Evolutionary conservation across 371 early-diverging fungal species (phyloP).

Genomic region (Mortierella polycephala): DNA sequence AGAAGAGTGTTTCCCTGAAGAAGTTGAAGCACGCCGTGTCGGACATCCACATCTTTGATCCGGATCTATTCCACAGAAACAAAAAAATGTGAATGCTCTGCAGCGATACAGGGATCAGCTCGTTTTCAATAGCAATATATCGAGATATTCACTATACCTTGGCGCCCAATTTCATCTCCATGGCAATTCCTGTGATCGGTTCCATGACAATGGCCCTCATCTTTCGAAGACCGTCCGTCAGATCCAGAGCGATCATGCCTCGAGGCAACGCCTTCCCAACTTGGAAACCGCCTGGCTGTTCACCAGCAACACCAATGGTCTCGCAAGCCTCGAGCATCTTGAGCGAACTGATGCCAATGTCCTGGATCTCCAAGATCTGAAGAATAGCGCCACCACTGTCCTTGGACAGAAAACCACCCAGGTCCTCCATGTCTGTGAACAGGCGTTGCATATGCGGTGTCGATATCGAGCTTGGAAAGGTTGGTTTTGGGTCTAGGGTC

Average conservation of each 20-base stretch:
- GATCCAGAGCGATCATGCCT: conserved; percentile 22
- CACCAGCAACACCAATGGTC: conserved; percentile 29
- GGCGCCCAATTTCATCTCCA: conserved; percentile 53
- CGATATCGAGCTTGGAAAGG: conserved; percentile 21
- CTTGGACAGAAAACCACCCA: too few species aligned
- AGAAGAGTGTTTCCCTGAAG: conserved; percentile 16
- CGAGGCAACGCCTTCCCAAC: conserved; percentile 27
- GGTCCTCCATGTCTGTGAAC: conserved; percentile 9
- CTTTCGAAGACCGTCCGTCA: conserved; percentile 44
- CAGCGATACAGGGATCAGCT: neutral
- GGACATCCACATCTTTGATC: conserved; percentile 27
- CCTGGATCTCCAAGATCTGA: conserved; percentile 42
- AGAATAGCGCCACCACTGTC: conserved; percentile 34
- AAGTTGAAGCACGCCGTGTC: conserved; percentile 46
- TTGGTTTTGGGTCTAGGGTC: conserved; percentile 29
- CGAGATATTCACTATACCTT: conserved; percentile 21
- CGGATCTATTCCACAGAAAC: conserved; percentile 13
- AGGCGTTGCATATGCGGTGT: conserved; percentile 42
- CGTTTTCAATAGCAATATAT: neutral
- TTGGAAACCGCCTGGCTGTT: conserved; percentile 32
- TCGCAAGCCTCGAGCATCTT: conserved; percentile 44
- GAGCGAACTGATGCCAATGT: conserved; percentile 39
- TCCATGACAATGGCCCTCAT: conserved; percentile 32
- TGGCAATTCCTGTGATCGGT: conserved; percentile 32
- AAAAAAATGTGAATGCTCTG: neutral